Evolutionary conservation across 768 basidiomycete species (phyloP).

Genomic region (Suillus clintonianus): DNA sequence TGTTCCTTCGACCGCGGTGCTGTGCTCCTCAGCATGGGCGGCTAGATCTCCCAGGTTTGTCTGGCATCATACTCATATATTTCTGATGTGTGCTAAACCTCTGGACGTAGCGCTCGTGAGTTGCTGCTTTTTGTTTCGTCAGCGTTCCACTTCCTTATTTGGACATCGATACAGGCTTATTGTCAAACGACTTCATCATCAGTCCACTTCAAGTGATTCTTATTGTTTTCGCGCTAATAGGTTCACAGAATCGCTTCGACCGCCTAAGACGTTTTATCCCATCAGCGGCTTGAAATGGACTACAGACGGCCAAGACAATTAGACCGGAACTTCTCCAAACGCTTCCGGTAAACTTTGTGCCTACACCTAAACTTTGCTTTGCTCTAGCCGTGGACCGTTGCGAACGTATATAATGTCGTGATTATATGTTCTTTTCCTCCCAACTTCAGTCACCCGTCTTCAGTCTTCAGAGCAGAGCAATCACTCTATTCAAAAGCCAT

Average conservation of each 20-base stretch:
- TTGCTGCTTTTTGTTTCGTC: background rate
- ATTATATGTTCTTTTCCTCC: background rate
- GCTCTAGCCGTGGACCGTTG: background rate
- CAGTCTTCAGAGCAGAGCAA: slow-evolving; percentile 8
- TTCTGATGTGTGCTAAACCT: background rate
- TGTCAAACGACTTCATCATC: background rate
- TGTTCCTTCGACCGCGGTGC: background rate
- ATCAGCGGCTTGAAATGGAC: background rate
- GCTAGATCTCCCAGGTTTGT: background rate
- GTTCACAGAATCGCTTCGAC: background rate
- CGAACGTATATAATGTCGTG: background rate
- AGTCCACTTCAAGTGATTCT: background rate
- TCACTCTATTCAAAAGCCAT: background rate
- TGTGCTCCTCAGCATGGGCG: background rate
- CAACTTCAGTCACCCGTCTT: slow-evolving; percentile 1
- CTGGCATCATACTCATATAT: background rate
- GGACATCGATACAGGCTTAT: slow-evolving; percentile 1
- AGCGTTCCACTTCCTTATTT: background rate
- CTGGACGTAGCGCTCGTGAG: background rate
- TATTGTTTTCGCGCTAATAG: background rate
- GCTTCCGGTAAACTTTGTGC: slow-evolving; percentile 2
- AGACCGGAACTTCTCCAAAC: background rate
- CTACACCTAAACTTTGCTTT: background rate
- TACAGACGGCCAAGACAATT: background rate
- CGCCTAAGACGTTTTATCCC: background rate